These are phyloP conservation scores for Globisporangium lucens DNA, from an alignment of 352 stramenopile species.

Conservation along the genomic window DNA sequence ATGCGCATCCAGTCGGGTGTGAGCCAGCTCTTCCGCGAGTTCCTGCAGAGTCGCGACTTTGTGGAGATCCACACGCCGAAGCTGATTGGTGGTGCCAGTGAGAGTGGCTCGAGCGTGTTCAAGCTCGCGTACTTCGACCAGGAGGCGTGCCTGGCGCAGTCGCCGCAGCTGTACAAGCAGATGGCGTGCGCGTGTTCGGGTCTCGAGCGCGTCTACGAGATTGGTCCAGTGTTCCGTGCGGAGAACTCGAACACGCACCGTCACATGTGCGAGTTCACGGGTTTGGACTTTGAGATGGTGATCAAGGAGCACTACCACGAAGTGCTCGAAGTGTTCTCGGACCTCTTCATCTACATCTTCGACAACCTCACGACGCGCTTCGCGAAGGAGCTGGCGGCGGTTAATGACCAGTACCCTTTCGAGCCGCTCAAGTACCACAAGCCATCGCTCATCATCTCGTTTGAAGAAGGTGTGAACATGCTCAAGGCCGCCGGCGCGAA, in stretches of 20 bases:
- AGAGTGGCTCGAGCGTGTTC: slow-evolving; percentile 98
- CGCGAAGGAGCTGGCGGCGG: slow-evolving; percentile 92
- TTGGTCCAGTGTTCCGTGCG: slow-evolving; percentile 98
- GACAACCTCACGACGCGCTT: slow-evolving; percentile 95
- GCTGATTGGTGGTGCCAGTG: slow-evolving; percentile 95
- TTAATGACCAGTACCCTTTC: slow-evolving; percentile 97
- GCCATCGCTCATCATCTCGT: slow-evolving; percentile 91
- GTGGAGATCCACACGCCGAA: slow-evolving; percentile 99
- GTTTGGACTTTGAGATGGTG: slow-evolving; percentile 99
- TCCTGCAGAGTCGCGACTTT: slow-evolving; percentile 94
- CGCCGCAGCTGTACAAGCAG: slow-evolving; percentile 99
- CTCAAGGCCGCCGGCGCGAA: slow-evolving; percentile 79
- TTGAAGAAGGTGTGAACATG: slow-evolving; percentile 93
- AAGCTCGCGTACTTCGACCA: slow-evolving; percentile 99
- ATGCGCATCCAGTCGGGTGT: slow-evolving; percentile 97
- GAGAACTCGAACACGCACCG: slow-evolving; percentile 99
- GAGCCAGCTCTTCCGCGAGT: slow-evolving; percentile 96
- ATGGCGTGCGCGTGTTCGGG: slow-evolving; percentile 97
- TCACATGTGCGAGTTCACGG: slow-evolving; percentile 99
- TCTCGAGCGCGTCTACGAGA: slow-evolving; percentile 98
- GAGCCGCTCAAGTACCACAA: slow-evolving; percentile 96
- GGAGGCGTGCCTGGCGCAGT: slow-evolving; percentile 95
- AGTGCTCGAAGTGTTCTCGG: slow-evolving; percentile 95
- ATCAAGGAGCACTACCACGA: slow-evolving; percentile 99
- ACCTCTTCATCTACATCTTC: slow-evolving; percentile 99